Conservation (phyloP, 192 early-diverging fungal genomes). For the Phlyctochytrium arcticum region DNA sequence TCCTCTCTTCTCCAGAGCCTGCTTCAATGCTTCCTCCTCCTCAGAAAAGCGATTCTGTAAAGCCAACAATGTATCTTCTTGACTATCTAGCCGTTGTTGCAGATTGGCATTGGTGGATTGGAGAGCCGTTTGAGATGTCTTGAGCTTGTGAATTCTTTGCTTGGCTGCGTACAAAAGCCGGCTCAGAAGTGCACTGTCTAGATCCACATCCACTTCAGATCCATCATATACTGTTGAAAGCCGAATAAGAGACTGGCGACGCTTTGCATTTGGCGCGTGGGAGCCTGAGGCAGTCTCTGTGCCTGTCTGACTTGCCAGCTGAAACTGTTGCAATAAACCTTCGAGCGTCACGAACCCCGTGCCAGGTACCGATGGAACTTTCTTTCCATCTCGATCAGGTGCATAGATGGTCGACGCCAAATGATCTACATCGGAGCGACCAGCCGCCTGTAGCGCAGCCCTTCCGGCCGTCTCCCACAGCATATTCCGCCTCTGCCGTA, state of each 20-base stretch:
- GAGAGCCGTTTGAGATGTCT: neutral
- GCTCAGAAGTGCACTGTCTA: constrained; percentile 7
- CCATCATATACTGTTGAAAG: neutral
- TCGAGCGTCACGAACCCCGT: neutral
- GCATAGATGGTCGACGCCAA: neutral
- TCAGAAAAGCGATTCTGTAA: neutral
- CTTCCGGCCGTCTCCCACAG: neutral
- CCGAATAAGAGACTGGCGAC: neutral
- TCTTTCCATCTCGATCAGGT: neutral
- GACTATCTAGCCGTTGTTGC: neutral
- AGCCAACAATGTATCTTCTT: neutral
- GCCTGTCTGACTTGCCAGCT: neutral
- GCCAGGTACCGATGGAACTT: neutral
- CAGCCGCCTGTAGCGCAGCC: neutral
- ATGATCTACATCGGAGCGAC: neutral
- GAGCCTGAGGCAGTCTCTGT: neutral
- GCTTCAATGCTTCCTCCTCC: neutral
- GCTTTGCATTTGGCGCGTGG: neutral
- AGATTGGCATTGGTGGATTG: neutral
- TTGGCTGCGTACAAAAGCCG: constrained; percentile 5
- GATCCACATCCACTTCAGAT: neutral
- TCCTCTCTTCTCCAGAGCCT: neutral
- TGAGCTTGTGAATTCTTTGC: constrained; percentile 11
- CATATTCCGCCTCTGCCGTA: neutral
- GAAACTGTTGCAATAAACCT: neutral